phyloP scores from a whole-genome alignment of 768 basidiomycete species.

The Lactifluus piperatus region DNA sequence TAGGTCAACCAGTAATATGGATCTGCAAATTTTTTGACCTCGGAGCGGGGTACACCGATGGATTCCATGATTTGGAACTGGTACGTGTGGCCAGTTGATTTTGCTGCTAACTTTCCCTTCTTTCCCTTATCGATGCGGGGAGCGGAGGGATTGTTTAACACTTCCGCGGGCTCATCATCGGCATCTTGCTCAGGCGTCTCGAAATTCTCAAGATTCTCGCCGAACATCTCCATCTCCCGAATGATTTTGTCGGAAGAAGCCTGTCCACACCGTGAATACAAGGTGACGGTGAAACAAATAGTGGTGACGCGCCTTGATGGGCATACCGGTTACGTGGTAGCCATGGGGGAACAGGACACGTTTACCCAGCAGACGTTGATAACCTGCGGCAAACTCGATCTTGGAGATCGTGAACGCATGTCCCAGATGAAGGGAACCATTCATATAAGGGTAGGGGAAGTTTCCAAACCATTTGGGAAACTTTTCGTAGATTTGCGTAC shows the following conservation, averaged over 20 bases:
- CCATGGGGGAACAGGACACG: conserved; percentile 94
- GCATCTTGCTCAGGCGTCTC: conserved; percentile 39
- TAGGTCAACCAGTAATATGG: conserved; percentile 87
- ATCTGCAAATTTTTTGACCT: conserved; percentile 96
- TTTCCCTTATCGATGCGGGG: conserved; percentile 68
- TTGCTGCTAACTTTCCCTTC: conserved; percentile 91
- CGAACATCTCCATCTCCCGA: conserved; percentile 95
- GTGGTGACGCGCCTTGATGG: conserved; percentile 77
- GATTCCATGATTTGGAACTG: conserved; percentile 99
- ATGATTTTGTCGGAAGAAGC: conserved; percentile 96
- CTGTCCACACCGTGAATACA: conserved; percentile 32
- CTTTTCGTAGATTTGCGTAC: conserved; percentile 57
- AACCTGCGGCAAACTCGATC: conserved; percentile 94
- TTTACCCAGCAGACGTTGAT: conserved; percentile 91
- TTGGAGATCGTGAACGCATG: conserved; percentile 98
- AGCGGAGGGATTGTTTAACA: conserved; percentile 33
- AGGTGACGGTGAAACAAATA: background rate
- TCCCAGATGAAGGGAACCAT: conserved; percentile 92
- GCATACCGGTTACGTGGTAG: conserved; percentile 97
- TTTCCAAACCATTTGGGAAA: conserved; percentile 97
- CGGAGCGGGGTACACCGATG: conserved; percentile 75
- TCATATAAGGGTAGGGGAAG: conserved; percentile 98
- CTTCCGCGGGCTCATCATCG: conserved; percentile 33
- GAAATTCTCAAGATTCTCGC: conserved; percentile 75
- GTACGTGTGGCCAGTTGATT: conserved; percentile 88